phyloP scores from a whole-genome alignment of 202 grass and related monocot genomes.

The Setaria italica region DNA sequence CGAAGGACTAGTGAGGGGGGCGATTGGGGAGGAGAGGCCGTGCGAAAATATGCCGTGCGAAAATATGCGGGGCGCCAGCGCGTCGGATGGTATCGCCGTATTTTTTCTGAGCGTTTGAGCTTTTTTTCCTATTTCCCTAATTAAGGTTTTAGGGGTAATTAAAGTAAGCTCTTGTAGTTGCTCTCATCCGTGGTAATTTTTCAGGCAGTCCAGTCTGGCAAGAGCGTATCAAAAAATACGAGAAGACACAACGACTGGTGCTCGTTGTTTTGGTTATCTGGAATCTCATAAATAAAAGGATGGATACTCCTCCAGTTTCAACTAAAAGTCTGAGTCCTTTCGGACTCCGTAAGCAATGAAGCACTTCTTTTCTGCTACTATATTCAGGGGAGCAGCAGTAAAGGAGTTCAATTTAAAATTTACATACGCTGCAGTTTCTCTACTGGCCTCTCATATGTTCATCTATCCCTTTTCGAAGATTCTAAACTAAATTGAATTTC shows the following conservation, averaged over 20 bases:
- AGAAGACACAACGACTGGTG: background rate
- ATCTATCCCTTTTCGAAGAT: background rate
- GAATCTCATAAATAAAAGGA: background rate
- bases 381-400: background rate
- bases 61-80: too few relatives aligned
- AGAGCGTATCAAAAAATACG: background rate
- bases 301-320: constrained; percentile 4
- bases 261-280: background rate
- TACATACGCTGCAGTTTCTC: background rate
- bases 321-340: background rate
- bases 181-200: background rate
- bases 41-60: too few relatives aligned
- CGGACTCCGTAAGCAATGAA: background rate
- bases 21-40: too few relatives aligned
- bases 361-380: constrained; percentile 3
- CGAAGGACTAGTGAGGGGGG: too few relatives aligned
- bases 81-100: too few relatives aligned
- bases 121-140: too few relatives aligned
- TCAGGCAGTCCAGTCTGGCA: background rate
- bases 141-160: too few relatives aligned
- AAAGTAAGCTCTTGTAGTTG: too few relatives aligned
- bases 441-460: constrained; percentile 6
- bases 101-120: too few relatives aligned
- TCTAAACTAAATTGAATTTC: background rate
- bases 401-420: background rate